Evolutionary conservation across 2,329 filamentous ascomycete genomes (phyloP).

Genomic region (Coniochaeta hoffmannii): DNA sequence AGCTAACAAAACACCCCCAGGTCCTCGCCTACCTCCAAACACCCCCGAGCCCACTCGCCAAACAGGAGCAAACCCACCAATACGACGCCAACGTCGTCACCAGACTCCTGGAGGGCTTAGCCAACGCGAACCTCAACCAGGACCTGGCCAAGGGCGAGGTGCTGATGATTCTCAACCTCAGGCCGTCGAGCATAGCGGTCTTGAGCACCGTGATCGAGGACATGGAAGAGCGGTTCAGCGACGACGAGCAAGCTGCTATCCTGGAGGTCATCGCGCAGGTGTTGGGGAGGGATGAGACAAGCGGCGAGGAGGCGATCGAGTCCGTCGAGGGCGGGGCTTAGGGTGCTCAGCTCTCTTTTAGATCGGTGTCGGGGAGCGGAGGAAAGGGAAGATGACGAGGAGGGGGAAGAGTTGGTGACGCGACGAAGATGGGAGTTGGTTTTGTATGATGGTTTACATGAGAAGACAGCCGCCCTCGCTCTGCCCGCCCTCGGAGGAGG

Average conservation of each 20-base stretch:
- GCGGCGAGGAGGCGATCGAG: conserved; percentile 18
- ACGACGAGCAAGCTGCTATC: conserved; percentile 52
- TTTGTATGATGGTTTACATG: conserved; percentile 28
- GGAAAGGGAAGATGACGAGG: background rate
- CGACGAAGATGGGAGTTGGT: background rate
- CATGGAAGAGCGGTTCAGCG: conserved; percentile 51
- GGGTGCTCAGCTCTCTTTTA: conserved; percentile 10
- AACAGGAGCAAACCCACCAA: conserved; percentile 35
- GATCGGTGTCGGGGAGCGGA: background rate
- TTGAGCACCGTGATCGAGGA: conserved; percentile 61
- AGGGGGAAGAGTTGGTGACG: background rate
- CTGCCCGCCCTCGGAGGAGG: conserved; percentile 39
- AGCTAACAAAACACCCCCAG: conserved; percentile 25
- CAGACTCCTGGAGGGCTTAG: conserved; percentile 44
- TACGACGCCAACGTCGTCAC: conserved; percentile 47
- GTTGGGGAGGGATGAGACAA: conserved; percentile 42
- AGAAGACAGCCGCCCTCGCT: conserved; percentile 47
- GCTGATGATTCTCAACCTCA: conserved; percentile 60
- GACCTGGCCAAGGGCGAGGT: conserved; percentile 61
- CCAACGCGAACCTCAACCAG: conserved; percentile 33
- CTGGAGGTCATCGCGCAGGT: conserved; percentile 48
- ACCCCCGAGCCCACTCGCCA: conserved; percentile 47
- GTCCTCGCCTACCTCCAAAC: conserved; percentile 53
- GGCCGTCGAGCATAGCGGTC: conserved; percentile 48
- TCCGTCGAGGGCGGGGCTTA: conserved; percentile 28